phyloP scores from a whole-genome alignment of 257 asterid species.

The Gynochthodes officinalis region DNA sequence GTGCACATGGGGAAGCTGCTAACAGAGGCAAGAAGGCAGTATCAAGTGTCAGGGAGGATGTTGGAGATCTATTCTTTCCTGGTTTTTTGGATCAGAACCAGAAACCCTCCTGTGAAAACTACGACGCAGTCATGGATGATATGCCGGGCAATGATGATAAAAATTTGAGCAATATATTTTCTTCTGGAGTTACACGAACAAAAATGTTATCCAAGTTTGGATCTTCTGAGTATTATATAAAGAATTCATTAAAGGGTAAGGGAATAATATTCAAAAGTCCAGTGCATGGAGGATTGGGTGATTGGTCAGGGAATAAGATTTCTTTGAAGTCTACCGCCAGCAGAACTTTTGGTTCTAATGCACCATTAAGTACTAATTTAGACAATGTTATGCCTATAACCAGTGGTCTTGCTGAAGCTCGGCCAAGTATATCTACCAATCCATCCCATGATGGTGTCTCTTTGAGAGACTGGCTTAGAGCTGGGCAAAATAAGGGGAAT shows the following conservation, averaged over 20 bases:
- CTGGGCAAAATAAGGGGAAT: conserved; percentile 45
- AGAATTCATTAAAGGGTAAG: conserved; percentile 72
- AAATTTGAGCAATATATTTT: conserved; percentile 34
- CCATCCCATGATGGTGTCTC: conserved; percentile 41
- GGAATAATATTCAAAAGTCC: conserved; percentile 59
- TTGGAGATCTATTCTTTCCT: conserved; percentile 42
- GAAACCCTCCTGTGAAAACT: conserved; percentile 24
- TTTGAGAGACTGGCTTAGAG: conserved; percentile 77
- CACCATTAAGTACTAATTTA: conserved; percentile 31
- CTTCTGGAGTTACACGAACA: conserved; percentile 74
- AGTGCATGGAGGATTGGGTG: conserved; percentile 36
- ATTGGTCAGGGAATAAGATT: conserved; percentile 29
- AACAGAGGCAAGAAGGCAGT: conserved; percentile 49
- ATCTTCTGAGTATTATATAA: conserved; percentile 68
- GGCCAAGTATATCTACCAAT: conserved; percentile 24
- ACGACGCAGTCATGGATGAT: conserved; percentile 31
- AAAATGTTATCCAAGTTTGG: conserved; percentile 80
- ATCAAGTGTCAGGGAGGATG: conserved; percentile 52
- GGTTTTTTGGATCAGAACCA: conserved; percentile 46
- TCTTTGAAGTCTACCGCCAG: conserved; percentile 30
- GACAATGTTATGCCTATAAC: conserved; percentile 37
- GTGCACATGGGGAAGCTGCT: conserved; percentile 44
- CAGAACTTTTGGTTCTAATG: conserved; percentile 31
- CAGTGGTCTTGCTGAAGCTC: conserved; percentile 36
- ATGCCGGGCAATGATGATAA: conserved; percentile 34